phyloP scores from a whole-genome alignment of 2,329 filamentous ascomycete genomes.

The Chalara sp. region DNA sequence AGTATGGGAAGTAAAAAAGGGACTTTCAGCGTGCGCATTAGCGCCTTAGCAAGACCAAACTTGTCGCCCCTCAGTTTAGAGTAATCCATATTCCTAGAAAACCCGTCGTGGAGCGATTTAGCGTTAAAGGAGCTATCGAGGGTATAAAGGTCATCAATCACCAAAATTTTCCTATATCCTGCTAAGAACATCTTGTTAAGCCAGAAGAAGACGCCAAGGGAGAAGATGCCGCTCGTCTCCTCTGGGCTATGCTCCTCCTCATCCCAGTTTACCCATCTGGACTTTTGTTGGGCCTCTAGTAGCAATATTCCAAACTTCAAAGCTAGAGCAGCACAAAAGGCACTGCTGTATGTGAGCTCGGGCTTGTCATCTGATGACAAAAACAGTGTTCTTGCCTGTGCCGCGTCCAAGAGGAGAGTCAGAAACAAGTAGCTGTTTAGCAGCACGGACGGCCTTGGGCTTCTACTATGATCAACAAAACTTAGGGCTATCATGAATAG shows the following conservation, averaged over 20 bases:
- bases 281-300: conserved; percentile 12
- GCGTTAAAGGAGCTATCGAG: conserved; percentile 12
- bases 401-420: no score
- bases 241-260: conserved; percentile 5
- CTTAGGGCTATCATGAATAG: background rate
- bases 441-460: background rate
- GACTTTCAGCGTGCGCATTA: no score
- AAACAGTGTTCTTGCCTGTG: conserved; percentile 5
- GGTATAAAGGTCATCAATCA: conserved; percentile 20
- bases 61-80: no score
- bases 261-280: conserved; percentile 5
- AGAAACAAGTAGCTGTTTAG: no score
- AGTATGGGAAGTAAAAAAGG: no score
- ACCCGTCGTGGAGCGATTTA: no score
- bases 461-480: background rate
- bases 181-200: conserved; percentile 25
- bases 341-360: conserved; percentile 8
- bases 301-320: conserved; percentile 11
- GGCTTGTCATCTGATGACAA: conserved; percentile 2
- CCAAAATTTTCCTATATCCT: conserved; percentile 25
- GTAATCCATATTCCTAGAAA: no score
- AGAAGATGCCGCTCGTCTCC: conserved; percentile 27
- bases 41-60: no score
- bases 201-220: conserved; percentile 27
- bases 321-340: conserved; percentile 7